Conservation (phyloP, 441 rosid species). For the Adansonia gregorii region DNA sequence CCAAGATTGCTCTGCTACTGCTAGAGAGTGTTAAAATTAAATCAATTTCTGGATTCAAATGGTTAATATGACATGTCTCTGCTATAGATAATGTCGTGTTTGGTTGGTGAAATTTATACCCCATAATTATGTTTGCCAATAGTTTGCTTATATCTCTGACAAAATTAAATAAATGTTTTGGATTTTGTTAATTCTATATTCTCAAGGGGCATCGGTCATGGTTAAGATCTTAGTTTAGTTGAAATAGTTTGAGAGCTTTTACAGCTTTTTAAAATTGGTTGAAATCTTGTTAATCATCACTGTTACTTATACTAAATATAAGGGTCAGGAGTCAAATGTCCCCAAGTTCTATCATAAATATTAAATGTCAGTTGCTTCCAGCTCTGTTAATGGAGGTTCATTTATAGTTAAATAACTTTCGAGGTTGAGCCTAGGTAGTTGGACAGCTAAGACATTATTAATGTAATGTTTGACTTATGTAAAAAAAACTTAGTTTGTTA, state of each 20-base stretch:
- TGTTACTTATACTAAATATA: constrained; percentile 5
- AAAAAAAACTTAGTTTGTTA: background rate
- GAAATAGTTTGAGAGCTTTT: constrained; percentile 1
- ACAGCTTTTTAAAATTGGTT: background rate
- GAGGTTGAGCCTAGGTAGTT: background rate
- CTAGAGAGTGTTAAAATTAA: background rate
- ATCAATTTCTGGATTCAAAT: background rate
- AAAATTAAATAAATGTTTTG: background rate
- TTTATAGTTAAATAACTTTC: background rate
- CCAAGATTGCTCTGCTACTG: background rate
- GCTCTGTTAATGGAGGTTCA: constrained; percentile 16
- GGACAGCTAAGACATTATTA: background rate
- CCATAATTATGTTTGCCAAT: no score
- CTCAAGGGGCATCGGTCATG: background rate
- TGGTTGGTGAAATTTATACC: background rate
- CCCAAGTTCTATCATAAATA: background rate
- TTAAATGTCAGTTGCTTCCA: constrained; percentile 2
- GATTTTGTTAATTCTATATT: background rate
- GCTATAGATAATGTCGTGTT: background rate
- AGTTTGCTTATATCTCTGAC: background rate
- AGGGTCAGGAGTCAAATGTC: background rate
- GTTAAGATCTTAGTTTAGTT: constrained; percentile 5
- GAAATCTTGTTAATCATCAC: constrained; percentile 6
- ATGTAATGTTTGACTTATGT: constrained; percentile 1
- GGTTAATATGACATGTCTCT: background rate